These are phyloP conservation scores for Trichophyton simii DNA, from an alignment of 2,329 filamentous ascomycete species.

Conservation along the genomic window DNA sequence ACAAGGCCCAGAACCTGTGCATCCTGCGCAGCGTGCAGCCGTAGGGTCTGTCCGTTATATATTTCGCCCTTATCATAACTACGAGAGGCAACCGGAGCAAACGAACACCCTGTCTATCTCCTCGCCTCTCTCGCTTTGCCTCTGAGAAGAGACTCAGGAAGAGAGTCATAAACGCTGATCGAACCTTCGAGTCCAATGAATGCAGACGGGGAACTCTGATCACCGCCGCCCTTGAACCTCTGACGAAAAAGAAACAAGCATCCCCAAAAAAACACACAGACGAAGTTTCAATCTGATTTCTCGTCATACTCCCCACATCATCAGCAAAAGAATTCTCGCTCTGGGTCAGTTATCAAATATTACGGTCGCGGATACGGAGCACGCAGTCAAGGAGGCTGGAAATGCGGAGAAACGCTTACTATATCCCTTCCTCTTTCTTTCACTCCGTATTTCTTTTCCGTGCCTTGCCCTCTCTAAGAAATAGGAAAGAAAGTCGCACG, in stretches of 20 bases:
- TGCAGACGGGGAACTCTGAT: constrained; percentile 2
- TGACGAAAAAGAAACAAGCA: neutral
- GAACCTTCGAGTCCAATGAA: neutral
- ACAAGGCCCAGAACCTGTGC: constrained; percentile 6
- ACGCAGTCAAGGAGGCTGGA: neutral
- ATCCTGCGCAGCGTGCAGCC: constrained; percentile 3
- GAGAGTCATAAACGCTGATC: constrained; percentile 1
- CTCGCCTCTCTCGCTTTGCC: constrained; percentile 4
- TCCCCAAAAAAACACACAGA: constrained; percentile 1
- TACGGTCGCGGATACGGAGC: neutral
- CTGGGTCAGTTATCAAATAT: neutral
- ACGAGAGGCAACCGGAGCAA: neutral
- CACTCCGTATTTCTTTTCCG: neutral
- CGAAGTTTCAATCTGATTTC: neutral
- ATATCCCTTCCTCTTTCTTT: neutral
- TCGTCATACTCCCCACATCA: constrained; percentile 1
- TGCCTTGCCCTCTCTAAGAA: too few relatives aligned
- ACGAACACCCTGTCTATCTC: neutral
- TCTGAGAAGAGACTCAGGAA: neutral
- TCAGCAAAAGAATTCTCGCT: neutral
- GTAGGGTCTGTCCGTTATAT: neutral
- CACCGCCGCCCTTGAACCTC: neutral
- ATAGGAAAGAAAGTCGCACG: neutral
- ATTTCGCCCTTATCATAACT: neutral
- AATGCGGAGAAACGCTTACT: neutral